These are phyloP conservation scores for peach (Prunus persica) DNA, from an alignment of 306 rosid species.

Conservation along the genomic window DNA sequence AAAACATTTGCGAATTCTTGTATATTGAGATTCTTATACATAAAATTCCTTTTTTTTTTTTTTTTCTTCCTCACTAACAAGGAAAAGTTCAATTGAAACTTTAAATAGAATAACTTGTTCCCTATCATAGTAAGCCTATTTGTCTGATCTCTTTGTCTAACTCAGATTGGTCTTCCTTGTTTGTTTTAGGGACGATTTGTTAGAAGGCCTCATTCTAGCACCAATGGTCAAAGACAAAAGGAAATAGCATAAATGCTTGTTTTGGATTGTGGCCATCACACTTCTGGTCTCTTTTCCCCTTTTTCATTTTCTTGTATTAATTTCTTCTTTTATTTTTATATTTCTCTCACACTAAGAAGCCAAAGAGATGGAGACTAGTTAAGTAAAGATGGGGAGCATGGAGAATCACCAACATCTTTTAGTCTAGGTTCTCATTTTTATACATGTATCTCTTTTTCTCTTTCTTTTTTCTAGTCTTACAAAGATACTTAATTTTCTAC, in stretches of 20 bases:
- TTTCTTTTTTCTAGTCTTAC: conserved; percentile 11
- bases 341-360: conserved; percentile 4
- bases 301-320: conserved; percentile 10
- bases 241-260: conserved; percentile 6
- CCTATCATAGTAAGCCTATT: not conserved
- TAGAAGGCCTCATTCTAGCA: conserved; percentile 61
- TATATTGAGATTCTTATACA: no score
- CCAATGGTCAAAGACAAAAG: conserved; percentile 30
- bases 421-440: conserved; percentile 3
- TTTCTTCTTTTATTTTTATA: not conserved
- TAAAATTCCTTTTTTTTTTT: no score
- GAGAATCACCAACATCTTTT: conserved; percentile 16
- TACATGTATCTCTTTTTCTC: not conserved
- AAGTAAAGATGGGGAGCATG: conserved; percentile 19
- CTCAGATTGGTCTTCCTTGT: conserved; percentile 9
- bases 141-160: not conserved
- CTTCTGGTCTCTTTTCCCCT: not conserved
- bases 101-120: not conserved
- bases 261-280: conserved; percentile 9
- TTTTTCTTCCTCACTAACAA: not conserved
- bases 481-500: conserved; percentile 11
- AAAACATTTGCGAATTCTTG: no score
- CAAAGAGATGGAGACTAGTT: conserved; percentile 17
- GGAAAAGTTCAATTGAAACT: not conserved
- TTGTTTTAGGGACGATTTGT: conserved; percentile 85